Percentiles rank a stretch among this genome's conserved stretches.
Evolutionary conservation across 257 asterid genomes (phyloP).

Genomic region (Scutellaria baicalensis): DNA sequence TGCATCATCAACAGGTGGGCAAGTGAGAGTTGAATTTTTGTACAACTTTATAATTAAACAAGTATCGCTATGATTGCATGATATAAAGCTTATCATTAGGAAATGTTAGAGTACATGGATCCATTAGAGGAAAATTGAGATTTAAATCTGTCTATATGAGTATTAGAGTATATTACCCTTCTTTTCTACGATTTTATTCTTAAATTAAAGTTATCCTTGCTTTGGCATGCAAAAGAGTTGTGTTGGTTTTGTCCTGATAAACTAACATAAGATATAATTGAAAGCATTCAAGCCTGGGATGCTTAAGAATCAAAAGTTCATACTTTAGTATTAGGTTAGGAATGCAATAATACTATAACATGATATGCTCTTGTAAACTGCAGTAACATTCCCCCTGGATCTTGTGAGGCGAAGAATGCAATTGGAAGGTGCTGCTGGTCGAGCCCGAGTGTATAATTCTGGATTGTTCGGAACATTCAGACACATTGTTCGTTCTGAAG

Average conservation of each 20-base stretch:
- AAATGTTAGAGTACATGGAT: background rate
- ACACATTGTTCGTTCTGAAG: conserved; percentile 64
- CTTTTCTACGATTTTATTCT: background rate
- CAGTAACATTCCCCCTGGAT: conserved; percentile 91
- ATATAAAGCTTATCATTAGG: background rate
- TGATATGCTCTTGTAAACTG: background rate
- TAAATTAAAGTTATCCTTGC: background rate
- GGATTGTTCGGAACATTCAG: conserved; percentile 67
- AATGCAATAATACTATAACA: background rate
- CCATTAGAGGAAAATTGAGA: background rate
- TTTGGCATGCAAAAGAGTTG: background rate
- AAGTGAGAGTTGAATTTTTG: background rate
- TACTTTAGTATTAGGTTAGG: background rate
- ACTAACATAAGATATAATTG: background rate
- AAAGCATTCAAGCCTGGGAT: background rate
- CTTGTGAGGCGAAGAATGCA: conserved; percentile 97
- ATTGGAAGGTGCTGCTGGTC: conserved; percentile 87
- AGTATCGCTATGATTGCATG: background rate
- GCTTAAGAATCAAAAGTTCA: background rate
- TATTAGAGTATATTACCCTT: too few relatives aligned
- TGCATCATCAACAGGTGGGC: conserved; percentile 84
- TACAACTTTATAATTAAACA: background rate
- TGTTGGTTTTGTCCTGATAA: background rate
- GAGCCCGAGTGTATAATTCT: conserved; percentile 71
- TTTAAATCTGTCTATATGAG: too few relatives aligned